phyloP scores from a whole-genome alignment of 805 yeast genomes.

The Spencermartinsiella europaea region DNA sequence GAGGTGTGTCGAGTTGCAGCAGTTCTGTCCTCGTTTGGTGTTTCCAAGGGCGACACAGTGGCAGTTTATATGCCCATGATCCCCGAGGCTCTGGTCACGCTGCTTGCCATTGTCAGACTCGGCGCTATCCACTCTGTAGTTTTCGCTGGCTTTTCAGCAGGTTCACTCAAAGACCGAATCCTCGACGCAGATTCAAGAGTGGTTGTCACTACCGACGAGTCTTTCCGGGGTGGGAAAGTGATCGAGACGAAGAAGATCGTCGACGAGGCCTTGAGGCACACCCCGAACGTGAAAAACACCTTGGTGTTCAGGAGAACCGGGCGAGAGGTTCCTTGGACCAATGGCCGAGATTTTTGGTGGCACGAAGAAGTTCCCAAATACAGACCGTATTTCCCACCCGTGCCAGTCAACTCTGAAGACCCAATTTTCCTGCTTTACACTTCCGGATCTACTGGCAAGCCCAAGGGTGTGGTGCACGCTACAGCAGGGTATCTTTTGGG shows the following conservation, averaged over 20 bases:
- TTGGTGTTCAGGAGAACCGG: constrained; percentile 89
- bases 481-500: constrained; percentile 95
- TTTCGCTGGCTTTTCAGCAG: constrained; percentile 94
- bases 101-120: constrained; percentile 85
- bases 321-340: constrained; percentile 61
- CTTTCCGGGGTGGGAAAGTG: constrained; percentile 91
- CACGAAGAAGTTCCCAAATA: constrained; percentile 79
- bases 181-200: constrained; percentile 80
- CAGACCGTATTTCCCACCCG: constrained; percentile 83
- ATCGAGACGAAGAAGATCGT: constrained; percentile 91
- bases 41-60: constrained; percentile 90
- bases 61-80: constrained; percentile 98
- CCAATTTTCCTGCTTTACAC: constrained; percentile 94
- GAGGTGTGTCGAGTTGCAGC: constrained; percentile 85
- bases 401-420: constrained; percentile 84
- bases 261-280: constrained; percentile 79
- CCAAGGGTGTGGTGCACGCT: constrained; percentile 94
- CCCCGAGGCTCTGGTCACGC: constrained; percentile 91
- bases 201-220: constrained; percentile 92
- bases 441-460: constrained; percentile 97
- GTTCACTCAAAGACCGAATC: constrained; percentile 87
- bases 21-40: constrained; percentile 78
- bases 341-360: constrained; percentile 93
- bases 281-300: constrained; percentile 71
- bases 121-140: constrained; percentile 97